Percentiles rank a stretch among this genome's conserved stretches.
Evolutionary conservation across 1,284 basidiomycete species (phyloP).

Genomic region (Rugosomyces carneus): DNA sequence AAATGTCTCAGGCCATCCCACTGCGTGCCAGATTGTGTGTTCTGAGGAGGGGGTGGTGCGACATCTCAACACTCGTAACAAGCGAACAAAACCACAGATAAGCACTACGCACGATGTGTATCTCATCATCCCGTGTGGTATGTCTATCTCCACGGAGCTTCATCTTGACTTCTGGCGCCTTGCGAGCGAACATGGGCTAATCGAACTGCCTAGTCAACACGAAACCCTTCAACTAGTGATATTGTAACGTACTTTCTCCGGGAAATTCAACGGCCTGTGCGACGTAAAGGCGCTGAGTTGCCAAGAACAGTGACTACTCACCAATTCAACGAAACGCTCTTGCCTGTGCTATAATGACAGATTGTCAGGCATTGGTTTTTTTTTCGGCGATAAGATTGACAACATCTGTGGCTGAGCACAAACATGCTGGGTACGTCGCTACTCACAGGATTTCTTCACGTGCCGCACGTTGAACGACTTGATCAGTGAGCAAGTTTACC

Average conservation of each 20-base stretch:
- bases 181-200: slow-evolving; percentile 54
- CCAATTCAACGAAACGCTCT: slow-evolving; percentile 58
- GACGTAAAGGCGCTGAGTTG: slow-evolving; percentile 2
- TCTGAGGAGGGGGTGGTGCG: slow-evolving; percentile 42
- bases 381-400: background rate
- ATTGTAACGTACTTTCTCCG: slow-evolving; percentile 43
- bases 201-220: background rate
- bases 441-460: slow-evolving; percentile 57
- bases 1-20: slow-evolving; percentile 70
- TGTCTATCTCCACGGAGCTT: slow-evolving; percentile 22
- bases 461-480: slow-evolving; percentile 55
- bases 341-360: slow-evolving; percentile 39
- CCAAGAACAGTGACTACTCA: slow-evolving; percentile 17
- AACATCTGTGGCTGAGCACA: background rate
- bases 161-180: slow-evolving; percentile 45
- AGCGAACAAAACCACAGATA: background rate
- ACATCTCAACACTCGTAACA: background rate
- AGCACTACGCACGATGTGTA: slow-evolving; percentile 49
- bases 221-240: background rate
- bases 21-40: slow-evolving; percentile 70
- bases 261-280: slow-evolving; percentile 61
- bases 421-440: background rate
- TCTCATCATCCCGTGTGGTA: slow-evolving; percentile 50
- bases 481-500: slow-evolving; percentile 61
- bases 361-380: slow-evolving; percentile 4